Evolutionary conservation across 2,329 filamentous ascomycete genomes (phyloP).

Genomic region (Apiospora saccharicola): DNA sequence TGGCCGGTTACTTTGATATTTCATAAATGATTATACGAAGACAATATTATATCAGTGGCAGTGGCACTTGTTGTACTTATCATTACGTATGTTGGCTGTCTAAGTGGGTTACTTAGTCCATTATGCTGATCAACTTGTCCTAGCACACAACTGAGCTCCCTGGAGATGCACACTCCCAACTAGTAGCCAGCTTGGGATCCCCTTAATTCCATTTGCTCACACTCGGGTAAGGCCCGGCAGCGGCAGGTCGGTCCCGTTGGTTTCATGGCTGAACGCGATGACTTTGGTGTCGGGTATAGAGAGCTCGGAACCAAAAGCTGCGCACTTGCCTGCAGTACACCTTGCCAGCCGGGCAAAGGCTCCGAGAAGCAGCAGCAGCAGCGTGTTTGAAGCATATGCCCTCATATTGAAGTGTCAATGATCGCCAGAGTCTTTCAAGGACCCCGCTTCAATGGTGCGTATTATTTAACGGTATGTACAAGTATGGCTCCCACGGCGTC

Average conservation of each 20-base stretch:
- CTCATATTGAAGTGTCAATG: neutral
- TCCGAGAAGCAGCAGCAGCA: neutral
- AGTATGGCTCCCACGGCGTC: too few relatives aligned
- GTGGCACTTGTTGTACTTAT: too few relatives aligned
- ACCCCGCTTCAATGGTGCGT: too few relatives aligned
- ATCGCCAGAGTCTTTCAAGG: neutral
- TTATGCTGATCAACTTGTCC: neutral
- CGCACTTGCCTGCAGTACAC: conserved; percentile 3
- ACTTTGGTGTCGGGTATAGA: conserved; percentile 26
- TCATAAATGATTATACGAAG: neutral
- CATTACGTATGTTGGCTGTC: neutral
- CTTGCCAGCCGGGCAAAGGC: neutral
- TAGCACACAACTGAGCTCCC: neutral
- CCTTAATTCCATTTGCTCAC: conserved; percentile 27
- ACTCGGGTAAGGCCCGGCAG: conserved; percentile 30
- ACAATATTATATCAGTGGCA: neutral
- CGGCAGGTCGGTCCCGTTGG: conserved; percentile 24
- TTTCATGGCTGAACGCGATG: conserved; percentile 21
- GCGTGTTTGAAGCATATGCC: neutral
- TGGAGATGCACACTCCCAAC: conserved; percentile 28
- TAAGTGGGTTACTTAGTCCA: neutral
- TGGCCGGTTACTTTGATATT: neutral
- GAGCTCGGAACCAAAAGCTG: neutral
- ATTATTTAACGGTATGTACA: too few relatives aligned
- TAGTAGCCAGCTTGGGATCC: conserved; percentile 28